A percentile compares a stretch with the other conserved stretches of the same genome.
These are phyloP conservation scores for Lolium perenne DNA, from an alignment of 176 grass and related monocot genomes.

Conservation along the genomic window DNA sequence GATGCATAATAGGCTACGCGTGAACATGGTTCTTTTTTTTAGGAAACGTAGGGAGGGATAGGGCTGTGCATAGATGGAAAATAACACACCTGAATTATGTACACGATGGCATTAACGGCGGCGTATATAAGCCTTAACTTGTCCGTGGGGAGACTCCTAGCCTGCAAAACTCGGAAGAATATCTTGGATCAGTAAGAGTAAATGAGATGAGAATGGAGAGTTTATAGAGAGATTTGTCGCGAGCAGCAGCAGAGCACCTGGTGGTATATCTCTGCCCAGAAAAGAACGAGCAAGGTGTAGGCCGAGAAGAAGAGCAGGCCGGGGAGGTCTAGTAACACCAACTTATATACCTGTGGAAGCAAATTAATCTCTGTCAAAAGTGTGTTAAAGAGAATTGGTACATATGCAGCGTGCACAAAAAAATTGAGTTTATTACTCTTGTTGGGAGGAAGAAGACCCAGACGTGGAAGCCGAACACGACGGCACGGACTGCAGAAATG, in stretches of 20 bases:
- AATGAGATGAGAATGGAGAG: neutral
- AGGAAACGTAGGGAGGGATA: neutral
- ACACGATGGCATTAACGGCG: conserved; percentile 69
- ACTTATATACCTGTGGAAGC: conserved; percentile 64
- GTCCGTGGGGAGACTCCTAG: conserved; percentile 80
- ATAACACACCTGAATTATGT: conserved; percentile 76
- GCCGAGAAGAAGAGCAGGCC: conserved; percentile 94
- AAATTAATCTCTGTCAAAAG: neutral
- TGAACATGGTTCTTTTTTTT: neutral
- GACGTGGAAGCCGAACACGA: conserved; percentile 79
- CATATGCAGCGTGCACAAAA: neutral
- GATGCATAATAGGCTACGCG: neutral
- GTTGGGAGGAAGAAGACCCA: conserved; percentile 70
- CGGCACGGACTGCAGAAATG: conserved; percentile 64
- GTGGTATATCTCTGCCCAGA: conserved; percentile 99
- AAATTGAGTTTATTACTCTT: conserved; percentile 53
- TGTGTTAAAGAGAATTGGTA: neutral
- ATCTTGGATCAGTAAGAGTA: neutral
- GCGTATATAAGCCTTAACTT: conserved; percentile 77
- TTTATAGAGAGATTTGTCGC: neutral
- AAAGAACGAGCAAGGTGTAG: conserved; percentile 93
- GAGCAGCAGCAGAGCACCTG: conserved; percentile 60
- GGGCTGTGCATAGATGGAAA: neutral
- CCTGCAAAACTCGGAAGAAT: conserved; percentile 55
- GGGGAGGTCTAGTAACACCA: conserved; percentile 78